A percentile compares a stretch with the other conserved stretches of the same genome.
Conservation (phyloP, 2,329 filamentous ascomycete species). For the Cyphellophora europaea region DNA sequence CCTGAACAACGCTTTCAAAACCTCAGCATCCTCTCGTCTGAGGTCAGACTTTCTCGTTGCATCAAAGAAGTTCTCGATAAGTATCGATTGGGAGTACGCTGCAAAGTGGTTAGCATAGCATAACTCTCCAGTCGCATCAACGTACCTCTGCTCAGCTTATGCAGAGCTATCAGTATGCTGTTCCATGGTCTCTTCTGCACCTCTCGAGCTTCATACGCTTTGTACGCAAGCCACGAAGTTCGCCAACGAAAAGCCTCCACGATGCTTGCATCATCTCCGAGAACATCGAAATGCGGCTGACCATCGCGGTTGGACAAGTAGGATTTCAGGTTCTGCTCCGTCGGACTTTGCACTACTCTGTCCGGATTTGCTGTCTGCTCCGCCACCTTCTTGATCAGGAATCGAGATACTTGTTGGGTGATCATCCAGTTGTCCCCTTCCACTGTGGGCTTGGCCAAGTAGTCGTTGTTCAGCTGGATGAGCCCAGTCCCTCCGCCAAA, state of each 20-base stretch:
- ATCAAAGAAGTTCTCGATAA: conserved; percentile 70
- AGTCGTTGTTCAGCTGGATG: conserved; percentile 42
- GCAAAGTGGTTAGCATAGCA: neutral
- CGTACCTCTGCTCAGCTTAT: conserved; percentile 57
- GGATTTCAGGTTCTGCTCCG: conserved; percentile 30
- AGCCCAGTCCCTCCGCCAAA: conserved; percentile 45
- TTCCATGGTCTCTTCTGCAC: conserved; percentile 69
- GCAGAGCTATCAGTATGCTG: conserved; percentile 68
- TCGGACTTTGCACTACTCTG: conserved; percentile 3
- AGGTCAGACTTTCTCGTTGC: conserved; percentile 46
- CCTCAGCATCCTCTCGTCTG: conserved; percentile 45
- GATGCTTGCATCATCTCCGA: conserved; percentile 28
- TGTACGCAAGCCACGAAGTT: conserved; percentile 29
- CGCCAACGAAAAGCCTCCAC: conserved; percentile 37
- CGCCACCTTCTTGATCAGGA: conserved; percentile 44
- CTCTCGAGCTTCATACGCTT: conserved; percentile 60
- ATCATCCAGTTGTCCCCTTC: conserved; percentile 52
- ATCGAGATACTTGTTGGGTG: conserved; percentile 42
- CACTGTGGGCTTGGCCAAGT: conserved; percentile 44
- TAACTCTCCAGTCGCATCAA: too few species aligned
- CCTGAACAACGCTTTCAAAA: conserved; percentile 58
- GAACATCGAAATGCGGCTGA: conserved; percentile 17
- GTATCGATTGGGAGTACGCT: conserved; percentile 62
- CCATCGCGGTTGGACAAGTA: conserved; percentile 30
- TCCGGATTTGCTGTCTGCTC: conserved; percentile 26